A percentile compares a stretch with the other conserved stretches of the same genome.
Conservation (phyloP, 345 rosid species). For the Salix udensis region DNA sequence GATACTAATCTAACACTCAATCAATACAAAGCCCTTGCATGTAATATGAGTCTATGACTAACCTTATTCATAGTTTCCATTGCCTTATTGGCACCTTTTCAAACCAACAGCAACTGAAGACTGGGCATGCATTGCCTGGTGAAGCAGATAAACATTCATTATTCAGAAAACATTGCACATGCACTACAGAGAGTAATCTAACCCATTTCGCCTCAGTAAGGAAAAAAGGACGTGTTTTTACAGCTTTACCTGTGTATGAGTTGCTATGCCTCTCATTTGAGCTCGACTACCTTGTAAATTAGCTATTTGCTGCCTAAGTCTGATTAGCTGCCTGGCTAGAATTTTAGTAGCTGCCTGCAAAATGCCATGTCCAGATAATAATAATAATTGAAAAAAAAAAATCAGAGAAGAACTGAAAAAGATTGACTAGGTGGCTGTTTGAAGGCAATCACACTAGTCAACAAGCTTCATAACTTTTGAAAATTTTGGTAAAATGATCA, state of each 20-base stretch:
- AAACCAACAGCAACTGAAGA: slow-evolving; percentile 88
- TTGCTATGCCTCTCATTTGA: slow-evolving; percentile 97
- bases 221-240: neutral
- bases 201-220: neutral
- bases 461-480: neutral
- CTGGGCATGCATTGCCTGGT: slow-evolving; percentile 90
- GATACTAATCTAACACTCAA: neutral
- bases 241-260: slow-evolving; percentile 78
- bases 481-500: neutral
- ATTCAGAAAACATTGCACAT: slow-evolving; percentile 12
- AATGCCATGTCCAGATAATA: neutral
- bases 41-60: slow-evolving; percentile 8
- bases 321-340: slow-evolving; percentile 77
- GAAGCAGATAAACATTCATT: slow-evolving; percentile 13
- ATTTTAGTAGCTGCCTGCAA: slow-evolving; percentile 80
- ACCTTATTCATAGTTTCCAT: slow-evolving; percentile 92
- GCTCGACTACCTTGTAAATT: slow-evolving; percentile 93
- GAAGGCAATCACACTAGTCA: neutral
- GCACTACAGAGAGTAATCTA: neutral
- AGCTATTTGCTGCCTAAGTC: slow-evolving; percentile 89
- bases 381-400: neutral
- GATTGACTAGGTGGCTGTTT: neutral
- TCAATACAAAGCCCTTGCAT: neutral
- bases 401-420: neutral
- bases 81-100: slow-evolving; percentile 88